Percentiles rank a stretch among this genome's conserved stretches.
Evolutionary conservation across 306 rosid genomes (phyloP).

Genomic region (Oxytropis ochrocephala): DNA sequence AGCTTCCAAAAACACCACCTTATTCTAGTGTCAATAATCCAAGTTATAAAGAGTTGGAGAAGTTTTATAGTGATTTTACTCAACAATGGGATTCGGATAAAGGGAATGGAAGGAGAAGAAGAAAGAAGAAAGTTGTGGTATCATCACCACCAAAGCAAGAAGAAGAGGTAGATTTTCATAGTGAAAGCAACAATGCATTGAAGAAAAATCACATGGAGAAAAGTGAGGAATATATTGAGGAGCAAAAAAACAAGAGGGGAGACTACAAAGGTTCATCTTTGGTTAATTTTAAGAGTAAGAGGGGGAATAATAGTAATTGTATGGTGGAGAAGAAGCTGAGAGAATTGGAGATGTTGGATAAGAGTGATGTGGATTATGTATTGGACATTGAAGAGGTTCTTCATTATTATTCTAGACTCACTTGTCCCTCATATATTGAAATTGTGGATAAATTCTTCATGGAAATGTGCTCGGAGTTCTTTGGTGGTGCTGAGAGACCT

Average conservation of each 20-base stretch:
- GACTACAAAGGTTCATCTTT: slow-evolving; percentile 15
- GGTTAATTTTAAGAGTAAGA: neutral
- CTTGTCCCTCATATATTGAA: slow-evolving; percentile 67
- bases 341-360: slow-evolving; percentile 68
- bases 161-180: neutral
- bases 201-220: slow-evolving; percentile 15
- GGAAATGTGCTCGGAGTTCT: slow-evolving; percentile 58
- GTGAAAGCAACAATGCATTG: neutral
- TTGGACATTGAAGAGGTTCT: slow-evolving; percentile 82
- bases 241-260: neutral
- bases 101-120: slow-evolving; percentile 19
- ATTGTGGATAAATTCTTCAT: slow-evolving; percentile 74
- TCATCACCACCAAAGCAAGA: slow-evolving; percentile 20
- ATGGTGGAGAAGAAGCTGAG: slow-evolving; percentile 61
- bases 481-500: slow-evolving; percentile 8
- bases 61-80: slow-evolving; percentile 43
- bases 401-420: slow-evolving; percentile 78
- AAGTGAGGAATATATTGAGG: slow-evolving; percentile 10
- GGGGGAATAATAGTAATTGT: neutral
- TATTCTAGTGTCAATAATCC: slow-evolving; percentile 8
- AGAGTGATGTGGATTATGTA: slow-evolving; percentile 59
- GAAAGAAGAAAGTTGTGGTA: slow-evolving; percentile 13
- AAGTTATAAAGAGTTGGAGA: slow-evolving; percentile 36
- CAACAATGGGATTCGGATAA: slow-evolving; percentile 34
- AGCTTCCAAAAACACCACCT: slow-evolving; percentile 61